phyloP scores from a whole-genome alignment of 257 asterid genomes.

The Gentiana dahurica region DNA sequence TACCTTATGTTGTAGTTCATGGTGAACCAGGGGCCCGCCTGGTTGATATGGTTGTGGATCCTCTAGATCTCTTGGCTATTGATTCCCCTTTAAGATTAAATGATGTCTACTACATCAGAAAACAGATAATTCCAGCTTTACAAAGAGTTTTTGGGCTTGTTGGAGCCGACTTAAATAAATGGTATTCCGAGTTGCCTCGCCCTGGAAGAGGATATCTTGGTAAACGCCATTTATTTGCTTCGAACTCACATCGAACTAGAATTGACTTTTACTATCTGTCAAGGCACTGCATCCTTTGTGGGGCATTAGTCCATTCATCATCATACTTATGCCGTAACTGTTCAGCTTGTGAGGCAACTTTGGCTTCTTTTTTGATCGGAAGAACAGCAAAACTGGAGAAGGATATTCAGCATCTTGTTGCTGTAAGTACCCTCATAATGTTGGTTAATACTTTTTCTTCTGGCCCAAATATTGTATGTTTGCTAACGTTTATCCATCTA shows the following conservation, averaged over 20 bases:
- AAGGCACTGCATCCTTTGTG: constrained; percentile 71
- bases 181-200: constrained; percentile 89
- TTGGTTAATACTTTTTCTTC: background rate
- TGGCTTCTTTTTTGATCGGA: constrained; percentile 58
- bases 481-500: no score
- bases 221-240: constrained; percentile 31
- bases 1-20: constrained; percentile 86
- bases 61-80: constrained; percentile 54
- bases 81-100: constrained; percentile 81
- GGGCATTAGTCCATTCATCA: constrained; percentile 62
- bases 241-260: constrained; percentile 51
- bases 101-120: constrained; percentile 69
- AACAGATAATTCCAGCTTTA: constrained; percentile 87
- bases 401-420: constrained; percentile 72
- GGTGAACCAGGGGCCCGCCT: constrained; percentile 96
- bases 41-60: constrained; percentile 87
- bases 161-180: constrained; percentile 74
- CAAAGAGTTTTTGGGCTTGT: constrained; percentile 90
- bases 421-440: constrained; percentile 42
- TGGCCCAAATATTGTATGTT: background rate
- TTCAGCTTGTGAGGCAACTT: constrained; percentile 49
- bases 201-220: constrained; percentile 54
- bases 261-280: constrained; percentile 78
- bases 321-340: constrained; percentile 51
- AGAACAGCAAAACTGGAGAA: constrained; percentile 72